Percentiles rank a stretch among this genome's conserved stretches.
Conservation (phyloP, 2,329 filamentous ascomycete species). For the Sclerotinia minor region DNA sequence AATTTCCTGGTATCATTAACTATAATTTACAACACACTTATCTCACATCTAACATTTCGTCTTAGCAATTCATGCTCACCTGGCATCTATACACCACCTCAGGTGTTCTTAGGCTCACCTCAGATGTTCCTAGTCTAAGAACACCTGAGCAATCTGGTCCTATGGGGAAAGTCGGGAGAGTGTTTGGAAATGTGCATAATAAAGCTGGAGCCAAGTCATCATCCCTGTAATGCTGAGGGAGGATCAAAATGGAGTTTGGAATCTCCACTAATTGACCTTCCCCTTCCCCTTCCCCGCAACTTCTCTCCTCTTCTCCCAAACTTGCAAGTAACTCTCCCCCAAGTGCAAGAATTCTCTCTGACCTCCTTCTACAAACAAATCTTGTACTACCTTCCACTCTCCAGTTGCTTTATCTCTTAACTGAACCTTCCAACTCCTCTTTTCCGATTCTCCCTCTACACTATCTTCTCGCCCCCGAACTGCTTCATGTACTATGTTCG, state of each 20-base stretch:
- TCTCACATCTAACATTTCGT: neutral
- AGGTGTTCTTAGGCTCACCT: no score
- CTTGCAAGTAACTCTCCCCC: constrained; percentile 91
- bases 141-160: neutral
- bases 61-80: neutral
- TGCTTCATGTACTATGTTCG: constrained; percentile 88
- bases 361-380: constrained; percentile 87
- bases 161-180: neutral
- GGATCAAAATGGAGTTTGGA: neutral
- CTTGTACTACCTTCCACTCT: constrained; percentile 90
- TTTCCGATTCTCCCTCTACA: constrained; percentile 86
- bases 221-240: neutral
- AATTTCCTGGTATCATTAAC: neutral
- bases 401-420: constrained; percentile 74
- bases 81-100: neutral
- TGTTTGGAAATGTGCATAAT: neutral
- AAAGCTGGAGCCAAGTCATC: neutral
- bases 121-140: neutral
- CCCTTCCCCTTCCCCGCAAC: constrained; percentile 29
- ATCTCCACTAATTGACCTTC: neutral
- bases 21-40: neutral
- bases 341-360: constrained; percentile 88
- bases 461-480: constrained; percentile 74
- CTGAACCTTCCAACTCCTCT: constrained; percentile 92
- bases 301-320: constrained; percentile 83